Evolutionary conservation across 768 basidiomycete species (phyloP).

Genomic region (Tulasnella sp.): DNA sequence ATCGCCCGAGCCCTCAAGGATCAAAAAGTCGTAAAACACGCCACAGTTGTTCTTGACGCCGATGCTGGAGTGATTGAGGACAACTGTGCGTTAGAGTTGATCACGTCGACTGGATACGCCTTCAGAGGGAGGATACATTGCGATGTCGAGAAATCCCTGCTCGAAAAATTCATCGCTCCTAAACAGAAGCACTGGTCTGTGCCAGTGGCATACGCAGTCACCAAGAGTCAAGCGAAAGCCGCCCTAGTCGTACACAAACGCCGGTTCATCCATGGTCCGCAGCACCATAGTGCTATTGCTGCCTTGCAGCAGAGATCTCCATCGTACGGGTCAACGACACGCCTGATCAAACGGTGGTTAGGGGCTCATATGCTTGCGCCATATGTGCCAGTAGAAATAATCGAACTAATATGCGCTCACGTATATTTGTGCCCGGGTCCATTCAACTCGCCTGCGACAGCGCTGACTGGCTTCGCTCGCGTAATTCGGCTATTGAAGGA

Average conservation of each 20-base stretch:
- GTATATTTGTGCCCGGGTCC: constrained; percentile 55
- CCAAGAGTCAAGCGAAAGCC: constrained; percentile 36
- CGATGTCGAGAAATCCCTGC: constrained; percentile 69
- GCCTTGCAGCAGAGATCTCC: constrained; percentile 67
- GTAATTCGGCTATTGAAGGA: constrained; percentile 62
- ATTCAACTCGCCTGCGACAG: constrained; percentile 19
- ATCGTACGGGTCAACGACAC: constrained; percentile 74
- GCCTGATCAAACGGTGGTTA: constrained; percentile 89
- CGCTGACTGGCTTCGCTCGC: constrained; percentile 47
- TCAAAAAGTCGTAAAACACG: constrained; percentile 25
- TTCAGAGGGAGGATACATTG: constrained; percentile 80
- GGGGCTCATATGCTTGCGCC: constrained; percentile 73
- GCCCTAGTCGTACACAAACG: constrained; percentile 51
- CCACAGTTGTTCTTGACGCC: constrained; percentile 48
- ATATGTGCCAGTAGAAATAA: constrained; percentile 65
- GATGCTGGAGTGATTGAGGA: constrained; percentile 53
- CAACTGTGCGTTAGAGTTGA: constrained; percentile 59
- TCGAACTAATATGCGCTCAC: constrained; percentile 75
- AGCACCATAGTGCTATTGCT: constrained; percentile 76
- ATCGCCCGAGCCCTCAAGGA: constrained; percentile 58
- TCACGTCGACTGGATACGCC: constrained; percentile 76
- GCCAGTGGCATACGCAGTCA: constrained; percentile 35
- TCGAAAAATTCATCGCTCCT: constrained; percentile 39
- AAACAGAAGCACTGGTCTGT: constrained; percentile 24
- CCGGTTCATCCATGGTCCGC: constrained; percentile 69